A percentile compares a stretch with the other conserved stretches of the same genome.
These are phyloP conservation scores for Gremmenia infestans DNA, from an alignment of 2,329 filamentous ascomycete genomes.

Conservation along the genomic window DNA sequence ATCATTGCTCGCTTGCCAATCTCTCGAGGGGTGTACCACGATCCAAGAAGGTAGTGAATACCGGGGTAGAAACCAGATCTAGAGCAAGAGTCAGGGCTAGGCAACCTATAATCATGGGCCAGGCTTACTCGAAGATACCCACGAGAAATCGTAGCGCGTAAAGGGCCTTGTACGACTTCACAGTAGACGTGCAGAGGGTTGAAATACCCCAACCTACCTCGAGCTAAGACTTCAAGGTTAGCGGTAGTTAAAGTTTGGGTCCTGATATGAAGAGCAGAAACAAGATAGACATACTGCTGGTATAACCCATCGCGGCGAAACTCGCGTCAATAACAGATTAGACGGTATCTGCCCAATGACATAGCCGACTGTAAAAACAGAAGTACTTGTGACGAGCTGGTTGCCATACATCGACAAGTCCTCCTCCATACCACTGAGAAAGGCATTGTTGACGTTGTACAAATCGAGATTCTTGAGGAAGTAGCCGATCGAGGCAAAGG, in stretches of 20 bases:
- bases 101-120: conserved; percentile 3
- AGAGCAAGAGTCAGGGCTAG: background rate
- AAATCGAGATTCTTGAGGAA: conserved; percentile 42
- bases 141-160: conserved; percentile 35
- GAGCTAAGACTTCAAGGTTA: conserved; percentile 19
- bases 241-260: background rate
- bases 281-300: conserved; percentile 10
- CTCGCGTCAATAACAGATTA: conserved; percentile 45
- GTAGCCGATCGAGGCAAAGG: conserved; percentile 23
- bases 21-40: conserved; percentile 44
- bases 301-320: conserved; percentile 34
- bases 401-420: conserved; percentile 44
- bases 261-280: background rate
- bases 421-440: conserved; percentile 40
- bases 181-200: conserved; percentile 24
- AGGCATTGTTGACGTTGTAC: conserved; percentile 26
- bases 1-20: conserved; percentile 46
- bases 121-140: conserved; percentile 27
- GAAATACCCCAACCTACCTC: conserved; percentile 21
- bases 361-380: conserved; percentile 49
- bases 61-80: conserved; percentile 41
- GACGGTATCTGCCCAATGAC: conserved; percentile 46
- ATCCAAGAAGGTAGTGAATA: conserved; percentile 51
- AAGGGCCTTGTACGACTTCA: conserved; percentile 30
- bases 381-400: conserved; percentile 46